Base-by-base conservation (phyloP, 2,329 filamentous ascomycete genomes). In the Stenocarpella maydis region DNA sequence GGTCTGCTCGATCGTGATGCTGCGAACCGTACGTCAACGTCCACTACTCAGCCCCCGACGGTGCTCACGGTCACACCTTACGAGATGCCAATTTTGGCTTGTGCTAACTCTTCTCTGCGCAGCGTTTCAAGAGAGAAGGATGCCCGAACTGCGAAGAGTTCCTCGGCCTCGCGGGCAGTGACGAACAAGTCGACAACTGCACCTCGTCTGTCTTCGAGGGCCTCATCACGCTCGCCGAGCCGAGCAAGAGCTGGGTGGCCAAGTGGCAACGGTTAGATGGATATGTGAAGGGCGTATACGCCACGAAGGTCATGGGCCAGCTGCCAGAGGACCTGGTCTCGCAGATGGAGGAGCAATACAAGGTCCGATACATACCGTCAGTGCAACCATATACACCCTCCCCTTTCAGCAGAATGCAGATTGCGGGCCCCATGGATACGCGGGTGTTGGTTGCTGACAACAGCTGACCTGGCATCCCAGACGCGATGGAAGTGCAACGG, bases 131-230 rank as follows among this genome's bases (percentile, higher is more conserved):
- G 76, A 88, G 90, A 76, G 87, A 92, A 78, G 96, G 96, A 74
- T 99, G 96, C 79, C 96, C 96, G 72, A 99, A 99, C 85, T 99
- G 96, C 87, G 95, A 98, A 78, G 90, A 92, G 61, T 93, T 97
- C 80, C 91, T 99, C 70, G 91, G 93, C 80, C 91, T 98, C 71
- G 87, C 89, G 73, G 90, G 91, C 78, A 92, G 91, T 73, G 84
- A 87, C 75, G 96, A 99, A 71, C 88, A 90, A 72, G 92, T 98
- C 77, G 90, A 93, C 78, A 93, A 94, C 82, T 98, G 95, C 87
- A 99, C 96, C 24, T 97, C 94, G 17, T 93, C 95, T 77, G 95
- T 98, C 73, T 99, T 96, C 79, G 96, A 99, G 80, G 96, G 96
- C 58, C 83, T 98, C 73, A 93, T 98, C 78, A 90, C 93, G 49